Evolutionary conservation across 176 grass and related monocot genomes (phyloP), one percentile per base, ranked within the genome.

Genomic region (Oryza officinalis): DNA sequence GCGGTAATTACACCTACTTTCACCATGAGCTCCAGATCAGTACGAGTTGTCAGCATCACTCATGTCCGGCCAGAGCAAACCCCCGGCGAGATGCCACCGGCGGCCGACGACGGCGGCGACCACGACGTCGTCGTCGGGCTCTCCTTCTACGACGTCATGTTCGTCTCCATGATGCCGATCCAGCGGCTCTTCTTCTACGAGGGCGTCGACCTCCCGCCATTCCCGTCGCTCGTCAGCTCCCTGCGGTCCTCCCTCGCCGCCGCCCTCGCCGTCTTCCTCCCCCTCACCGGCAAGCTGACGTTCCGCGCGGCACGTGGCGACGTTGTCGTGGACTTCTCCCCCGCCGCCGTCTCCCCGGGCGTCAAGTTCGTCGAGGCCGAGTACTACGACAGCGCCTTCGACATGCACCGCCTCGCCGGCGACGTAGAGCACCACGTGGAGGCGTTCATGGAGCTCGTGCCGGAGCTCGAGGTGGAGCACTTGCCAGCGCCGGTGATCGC

Each of bases 371-470:
- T 83, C 2, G 82, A 88, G 73, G 88, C 85, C 17, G 88, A 93
- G 60, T 88, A 88, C 57, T 22, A 13, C 44, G 44, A 45, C 10
- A 50, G 6, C 12, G 50, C 45, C 13, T 9, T 60, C 46, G 64
- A 63, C 59, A 71, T 93, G 71, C 67, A 60, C 47, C 73, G 50
- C 4, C 73, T 93, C 2, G 73, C 66, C 2, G 6, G 10, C 10
- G 81, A 59, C 65, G 57, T 23, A 20, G 87, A 83, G 83, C 81
- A 89, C 45, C 77, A 94, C 67, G 40, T 13, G 5, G 84, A 79
- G 50, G 84, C 87, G 60, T 92, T 87, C 68, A 9, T 44, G 26
- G 74, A 78, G 78, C 87, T 94, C 63, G 81, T 83, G 66, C 93
- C 90, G 0, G 11, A 32, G 47, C 28, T 88, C 13, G 71, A 27